phyloP scores from a whole-genome alignment of 345 rosid genomes.

The Angophora floribunda region DNA sequence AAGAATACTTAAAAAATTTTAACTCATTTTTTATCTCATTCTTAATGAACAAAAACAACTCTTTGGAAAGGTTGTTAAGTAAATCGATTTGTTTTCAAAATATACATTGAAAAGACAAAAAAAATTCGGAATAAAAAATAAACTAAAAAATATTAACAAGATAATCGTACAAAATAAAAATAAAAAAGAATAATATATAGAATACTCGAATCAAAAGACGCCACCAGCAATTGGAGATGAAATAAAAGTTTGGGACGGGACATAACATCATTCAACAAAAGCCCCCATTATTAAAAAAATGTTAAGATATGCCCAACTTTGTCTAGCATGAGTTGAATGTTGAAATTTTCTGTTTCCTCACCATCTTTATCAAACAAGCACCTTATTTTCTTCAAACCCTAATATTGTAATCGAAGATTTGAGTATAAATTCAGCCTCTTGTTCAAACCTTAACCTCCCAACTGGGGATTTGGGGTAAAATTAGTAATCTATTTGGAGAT shows the following conservation, averaged over 20 bases:
- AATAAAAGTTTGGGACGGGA: neutral
- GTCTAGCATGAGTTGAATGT: neutral
- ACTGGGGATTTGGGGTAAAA: neutral
- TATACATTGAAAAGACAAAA: too few relatives aligned
- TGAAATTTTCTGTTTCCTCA: neutral
- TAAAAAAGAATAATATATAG: too few relatives aligned
- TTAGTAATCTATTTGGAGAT: neutral
- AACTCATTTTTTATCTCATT: too few relatives aligned
- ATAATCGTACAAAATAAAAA: too few relatives aligned
- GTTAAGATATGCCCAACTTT: neutral
- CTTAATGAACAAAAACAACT: too few relatives aligned
- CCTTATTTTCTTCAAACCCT: neutral
- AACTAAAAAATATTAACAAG: too few relatives aligned
- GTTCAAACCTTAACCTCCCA: neutral
- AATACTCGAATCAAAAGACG: neutral
- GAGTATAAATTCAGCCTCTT: neutral
- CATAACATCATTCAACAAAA: neutral
- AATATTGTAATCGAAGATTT: neutral
- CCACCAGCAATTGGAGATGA: neutral
- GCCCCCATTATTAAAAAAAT: neutral
- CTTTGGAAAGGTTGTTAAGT: too few relatives aligned
- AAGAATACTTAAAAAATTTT: too few relatives aligned
- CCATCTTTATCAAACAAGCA: neutral
- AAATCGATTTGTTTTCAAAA: too few relatives aligned
- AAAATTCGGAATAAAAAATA: too few relatives aligned